These are phyloP conservation scores for Acacia crassicarpa DNA, from an alignment of 306 rosid genomes.

Conservation along the genomic window DNA sequence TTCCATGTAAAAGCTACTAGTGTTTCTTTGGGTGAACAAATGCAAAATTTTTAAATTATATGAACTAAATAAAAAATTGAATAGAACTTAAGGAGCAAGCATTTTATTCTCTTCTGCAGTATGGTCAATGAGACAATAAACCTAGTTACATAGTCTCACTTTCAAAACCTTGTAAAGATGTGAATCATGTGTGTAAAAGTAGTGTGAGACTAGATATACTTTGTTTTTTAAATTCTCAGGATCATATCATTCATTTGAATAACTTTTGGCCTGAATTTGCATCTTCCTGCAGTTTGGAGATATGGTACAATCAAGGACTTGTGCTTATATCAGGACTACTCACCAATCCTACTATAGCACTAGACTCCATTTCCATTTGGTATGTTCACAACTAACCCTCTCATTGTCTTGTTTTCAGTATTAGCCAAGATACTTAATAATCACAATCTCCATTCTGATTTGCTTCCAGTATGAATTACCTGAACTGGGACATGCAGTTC, in stretches of 20 bases:
- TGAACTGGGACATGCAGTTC: conserved; percentile 65
- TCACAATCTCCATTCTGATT: not conserved
- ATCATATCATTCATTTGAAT: not conserved
- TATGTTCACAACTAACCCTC: not conserved
- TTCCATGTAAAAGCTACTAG: not conserved
- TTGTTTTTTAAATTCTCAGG: not conserved
- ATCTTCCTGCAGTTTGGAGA: conserved; percentile 62
- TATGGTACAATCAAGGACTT: conserved; percentile 83
- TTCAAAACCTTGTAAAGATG: not conserved
- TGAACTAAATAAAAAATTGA: not conserved
- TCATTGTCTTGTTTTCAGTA: not conserved
- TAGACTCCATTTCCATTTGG: conserved; percentile 16
- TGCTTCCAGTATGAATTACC: conserved; percentile 66
- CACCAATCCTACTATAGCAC: conserved; percentile 13
- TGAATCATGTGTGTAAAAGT: not conserved
- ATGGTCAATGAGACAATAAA: too few relatives aligned
- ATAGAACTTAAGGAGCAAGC: not conserved
- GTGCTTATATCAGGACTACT: conserved; percentile 78
- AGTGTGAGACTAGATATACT: not conserved
- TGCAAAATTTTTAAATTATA: not conserved
- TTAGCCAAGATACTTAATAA: not conserved
- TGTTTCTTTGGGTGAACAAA: not conserved
- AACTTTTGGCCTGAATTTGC: not conserved
- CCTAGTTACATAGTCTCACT: not conserved
- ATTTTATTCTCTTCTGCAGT: too few relatives aligned